Conservation (phyloP, 2,329 filamentous ascomycete genomes). For the Colletotrichum abscissum region DNA sequence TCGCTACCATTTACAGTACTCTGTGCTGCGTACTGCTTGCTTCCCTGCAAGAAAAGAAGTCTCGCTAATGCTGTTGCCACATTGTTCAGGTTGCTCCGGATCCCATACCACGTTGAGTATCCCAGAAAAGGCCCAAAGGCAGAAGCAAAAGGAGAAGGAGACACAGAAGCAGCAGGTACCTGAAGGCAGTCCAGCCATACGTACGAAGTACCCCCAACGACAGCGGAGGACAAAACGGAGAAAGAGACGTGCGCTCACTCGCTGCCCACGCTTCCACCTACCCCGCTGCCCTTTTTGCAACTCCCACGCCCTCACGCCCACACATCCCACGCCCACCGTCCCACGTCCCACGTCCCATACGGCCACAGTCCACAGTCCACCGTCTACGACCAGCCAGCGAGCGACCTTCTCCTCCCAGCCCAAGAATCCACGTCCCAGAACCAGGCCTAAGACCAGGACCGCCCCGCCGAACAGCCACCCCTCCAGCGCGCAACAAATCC, state of each 20-base stretch:
- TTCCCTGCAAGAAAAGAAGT: conserved; percentile 17
- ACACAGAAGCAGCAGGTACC: not conserved
- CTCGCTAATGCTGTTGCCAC: conserved; percentile 33
- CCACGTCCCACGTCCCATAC: conserved; percentile 9
- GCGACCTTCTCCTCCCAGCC: not conserved
- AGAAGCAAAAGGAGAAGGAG: not conserved
- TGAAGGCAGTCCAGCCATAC: not conserved
- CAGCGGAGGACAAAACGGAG: not conserved
- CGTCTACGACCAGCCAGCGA: not conserved
- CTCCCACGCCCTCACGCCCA: conserved; percentile 7
- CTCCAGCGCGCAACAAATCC: conserved; percentile 34
- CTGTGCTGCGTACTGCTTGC: not conserved
- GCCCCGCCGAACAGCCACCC: conserved; percentile 31
- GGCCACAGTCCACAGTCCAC: conserved; percentile 1
- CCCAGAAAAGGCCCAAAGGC: conserved; percentile 28
- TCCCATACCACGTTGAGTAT: not conserved
- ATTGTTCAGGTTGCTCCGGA: conserved; percentile 23
- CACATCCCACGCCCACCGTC: conserved; percentile 9
- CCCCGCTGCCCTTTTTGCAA: conserved; percentile 27
- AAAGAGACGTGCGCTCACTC: conserved; percentile 20
- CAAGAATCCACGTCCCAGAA: not conserved
- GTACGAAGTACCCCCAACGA: not conserved
- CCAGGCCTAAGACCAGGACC: not conserved
- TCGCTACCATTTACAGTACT: not conserved
- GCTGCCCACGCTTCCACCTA: conserved; percentile 22